These are phyloP conservation scores for Neofusicoccum sp. DNA, from an alignment of 2,329 filamentous ascomycete species.

Conservation along the genomic window DNA sequence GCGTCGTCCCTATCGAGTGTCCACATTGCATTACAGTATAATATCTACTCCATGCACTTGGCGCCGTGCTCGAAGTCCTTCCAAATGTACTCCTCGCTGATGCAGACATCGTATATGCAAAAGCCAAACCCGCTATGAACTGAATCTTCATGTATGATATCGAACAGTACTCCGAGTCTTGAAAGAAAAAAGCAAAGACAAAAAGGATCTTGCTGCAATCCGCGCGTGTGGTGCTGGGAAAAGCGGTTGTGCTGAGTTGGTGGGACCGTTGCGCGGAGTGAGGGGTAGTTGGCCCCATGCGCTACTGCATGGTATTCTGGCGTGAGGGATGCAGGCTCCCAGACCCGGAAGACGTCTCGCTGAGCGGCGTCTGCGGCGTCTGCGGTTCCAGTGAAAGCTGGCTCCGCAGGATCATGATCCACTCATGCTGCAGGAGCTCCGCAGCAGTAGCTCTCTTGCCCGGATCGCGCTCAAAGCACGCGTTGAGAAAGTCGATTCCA, in stretches of 20 bases:
- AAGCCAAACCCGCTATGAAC: neutral
- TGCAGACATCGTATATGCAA: conserved; percentile 13
- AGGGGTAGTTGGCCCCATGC: neutral
- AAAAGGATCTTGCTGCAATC: neutral
- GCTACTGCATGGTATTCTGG: conserved; percentile 9
- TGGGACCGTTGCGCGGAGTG: no score
- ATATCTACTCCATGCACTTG: conserved; percentile 4
- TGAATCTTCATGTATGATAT: neutral
- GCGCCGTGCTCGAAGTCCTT: neutral
- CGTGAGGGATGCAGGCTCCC: neutral
- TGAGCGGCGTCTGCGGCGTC: conserved; percentile 42
- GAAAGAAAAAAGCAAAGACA: neutral
- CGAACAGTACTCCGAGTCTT: neutral
- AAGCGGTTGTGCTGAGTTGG: no score
- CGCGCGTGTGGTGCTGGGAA: neutral
- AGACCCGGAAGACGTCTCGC: conserved; percentile 22
- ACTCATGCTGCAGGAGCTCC: conserved; percentile 90
- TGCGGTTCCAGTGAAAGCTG: conserved; percentile 48
- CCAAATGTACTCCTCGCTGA: conserved; percentile 14
- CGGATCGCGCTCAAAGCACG: conserved; percentile 85
- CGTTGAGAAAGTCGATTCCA: conserved; percentile 84
- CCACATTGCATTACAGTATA: conserved; percentile 15
- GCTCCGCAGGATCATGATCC: conserved; percentile 59
- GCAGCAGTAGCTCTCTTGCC: conserved; percentile 74
- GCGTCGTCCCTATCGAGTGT: neutral